Evolutionary conservation across 495 filamentous ascomycete genomes (phyloP).

Genomic region (Penicillium chermesinum): DNA sequence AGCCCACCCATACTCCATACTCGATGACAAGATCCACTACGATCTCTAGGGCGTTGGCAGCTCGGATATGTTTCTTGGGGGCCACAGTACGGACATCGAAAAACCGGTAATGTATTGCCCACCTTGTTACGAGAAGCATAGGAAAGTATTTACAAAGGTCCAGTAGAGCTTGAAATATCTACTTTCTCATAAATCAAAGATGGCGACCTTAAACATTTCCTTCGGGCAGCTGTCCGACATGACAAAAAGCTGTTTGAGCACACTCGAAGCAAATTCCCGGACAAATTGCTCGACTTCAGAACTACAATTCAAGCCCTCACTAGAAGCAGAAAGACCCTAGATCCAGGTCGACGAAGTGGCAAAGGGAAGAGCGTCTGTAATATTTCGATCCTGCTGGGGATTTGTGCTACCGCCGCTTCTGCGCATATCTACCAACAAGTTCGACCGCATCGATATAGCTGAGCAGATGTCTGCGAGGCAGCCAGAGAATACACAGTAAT

Average conservation of each 20-base stretch:
- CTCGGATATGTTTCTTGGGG: constrained; percentile 27
- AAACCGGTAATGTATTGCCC: constrained; percentile 5
- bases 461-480: not conserved
- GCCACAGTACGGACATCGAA: constrained; percentile 22
- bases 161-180: constrained; percentile 56
- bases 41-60: constrained; percentile 11
- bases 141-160: constrained; percentile 52
- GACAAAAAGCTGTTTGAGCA: not conserved
- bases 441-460: too few species aligned
- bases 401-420: constrained; percentile 4
- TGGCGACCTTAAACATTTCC: constrained; percentile 14
- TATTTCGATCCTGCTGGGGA: not conserved
- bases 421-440: constrained; percentile 2
- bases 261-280: too few species aligned
- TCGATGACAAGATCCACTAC: constrained; percentile 29
- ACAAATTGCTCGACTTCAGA: too few species aligned
- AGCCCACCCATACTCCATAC: constrained; percentile 63
- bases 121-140: constrained; percentile 4
- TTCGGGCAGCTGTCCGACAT: not conserved
- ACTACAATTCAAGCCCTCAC: not conserved
- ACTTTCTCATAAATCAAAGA: constrained; percentile 41
- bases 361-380: not conserved
- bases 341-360: not conserved
- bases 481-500: too few species aligned
- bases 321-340: not conserved